Conservation (phyloP, 148 eudicot species). For the Polygonum maritimum region DNA sequence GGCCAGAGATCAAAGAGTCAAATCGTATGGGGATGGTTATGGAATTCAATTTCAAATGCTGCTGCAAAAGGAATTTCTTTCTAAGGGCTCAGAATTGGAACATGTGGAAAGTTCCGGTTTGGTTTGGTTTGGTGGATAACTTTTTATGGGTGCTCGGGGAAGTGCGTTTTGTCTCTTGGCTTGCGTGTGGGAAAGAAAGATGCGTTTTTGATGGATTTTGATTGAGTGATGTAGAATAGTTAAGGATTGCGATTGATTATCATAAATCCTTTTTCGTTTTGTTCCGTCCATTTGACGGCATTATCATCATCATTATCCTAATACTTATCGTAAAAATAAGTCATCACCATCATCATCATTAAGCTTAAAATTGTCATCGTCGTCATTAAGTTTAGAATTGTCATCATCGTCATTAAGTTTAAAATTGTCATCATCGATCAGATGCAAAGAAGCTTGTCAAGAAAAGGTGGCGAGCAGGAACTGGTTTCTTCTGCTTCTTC, state of each 20-base stretch:
- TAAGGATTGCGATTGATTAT: too few species aligned
- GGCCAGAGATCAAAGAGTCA: too few species aligned
- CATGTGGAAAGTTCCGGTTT: background rate
- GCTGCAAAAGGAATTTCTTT: background rate
- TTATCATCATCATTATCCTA: background rate
- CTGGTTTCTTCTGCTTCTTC: background rate
- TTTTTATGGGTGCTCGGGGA: background rate
- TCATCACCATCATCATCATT: background rate
- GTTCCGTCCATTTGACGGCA: background rate
- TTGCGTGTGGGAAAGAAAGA: too few species aligned
- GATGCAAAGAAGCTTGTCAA: conserved; percentile 5
- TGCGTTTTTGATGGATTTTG: too few species aligned
- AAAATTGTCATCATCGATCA: background rate
- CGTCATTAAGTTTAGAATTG: background rate
- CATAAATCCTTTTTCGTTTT: background rate
- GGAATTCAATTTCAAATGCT: background rate
- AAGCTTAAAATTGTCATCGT: background rate
- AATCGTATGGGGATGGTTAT: too few species aligned
- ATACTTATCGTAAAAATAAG: background rate
- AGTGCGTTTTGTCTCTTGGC: background rate
- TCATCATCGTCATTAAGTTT: too few species aligned
- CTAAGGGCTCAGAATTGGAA: background rate
- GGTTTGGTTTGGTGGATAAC: background rate
- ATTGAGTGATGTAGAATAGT: too few species aligned
- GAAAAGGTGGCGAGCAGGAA: conserved; percentile 1